A percentile compares a stretch with the other conserved stretches of the same genome.
Evolutionary conservation across 78 protist genomes (phyloP).

Genomic region (Speleostelium caveatum): DNA sequence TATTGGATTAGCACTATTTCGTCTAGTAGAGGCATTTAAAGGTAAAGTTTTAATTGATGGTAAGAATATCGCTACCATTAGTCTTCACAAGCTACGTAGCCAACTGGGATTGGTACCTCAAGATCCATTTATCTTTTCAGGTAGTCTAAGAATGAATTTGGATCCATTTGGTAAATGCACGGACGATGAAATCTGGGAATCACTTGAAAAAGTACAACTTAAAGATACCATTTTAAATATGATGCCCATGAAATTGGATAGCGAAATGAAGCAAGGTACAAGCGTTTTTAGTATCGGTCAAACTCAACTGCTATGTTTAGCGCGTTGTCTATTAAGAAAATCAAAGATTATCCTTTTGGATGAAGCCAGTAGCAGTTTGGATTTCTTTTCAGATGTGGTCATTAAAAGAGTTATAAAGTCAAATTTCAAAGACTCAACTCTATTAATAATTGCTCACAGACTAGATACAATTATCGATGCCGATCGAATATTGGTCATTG

Average conservation of each 20-base stretch:
- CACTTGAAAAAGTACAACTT: slow-evolving; percentile 72
- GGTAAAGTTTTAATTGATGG: slow-evolving; percentile 89
- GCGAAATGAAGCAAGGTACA: slow-evolving; percentile 80
- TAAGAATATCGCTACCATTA: slow-evolving; percentile 28
- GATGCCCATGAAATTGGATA: slow-evolving; percentile 40
- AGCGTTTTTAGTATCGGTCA: slow-evolving; percentile 93
- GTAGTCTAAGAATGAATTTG: slow-evolving; percentile 53
- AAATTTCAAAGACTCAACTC: slow-evolving; percentile 81
- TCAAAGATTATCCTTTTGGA: slow-evolving; percentile 89
- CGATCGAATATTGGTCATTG: slow-evolving; percentile 83
- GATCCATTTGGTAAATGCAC: slow-evolving; percentile 49
- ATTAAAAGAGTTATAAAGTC: slow-evolving; percentile 75
- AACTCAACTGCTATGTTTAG: slow-evolving; percentile 97
- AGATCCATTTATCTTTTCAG: slow-evolving; percentile 92
- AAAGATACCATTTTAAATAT: slow-evolving; percentile 3
- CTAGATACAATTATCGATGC: slow-evolving; percentile 86
- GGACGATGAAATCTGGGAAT: slow-evolving; percentile 74
- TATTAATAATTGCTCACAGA: slow-evolving; percentile 96
- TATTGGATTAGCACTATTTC: slow-evolving; percentile 86
- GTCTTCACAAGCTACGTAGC: slow-evolving; percentile 78
- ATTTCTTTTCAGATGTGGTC: slow-evolving; percentile 83
- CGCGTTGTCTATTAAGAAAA: slow-evolving; percentile 92
- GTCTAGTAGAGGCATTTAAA: slow-evolving; percentile 80
- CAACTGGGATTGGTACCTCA: slow-evolving; percentile 92
- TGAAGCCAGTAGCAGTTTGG: slow-evolving; percentile 97